A percentile compares a stretch with the other conserved stretches of the same genome.
Conservation (phyloP, 2,329 filamentous ascomycete species). For the Zymoseptoria ardabiliae region DNA sequence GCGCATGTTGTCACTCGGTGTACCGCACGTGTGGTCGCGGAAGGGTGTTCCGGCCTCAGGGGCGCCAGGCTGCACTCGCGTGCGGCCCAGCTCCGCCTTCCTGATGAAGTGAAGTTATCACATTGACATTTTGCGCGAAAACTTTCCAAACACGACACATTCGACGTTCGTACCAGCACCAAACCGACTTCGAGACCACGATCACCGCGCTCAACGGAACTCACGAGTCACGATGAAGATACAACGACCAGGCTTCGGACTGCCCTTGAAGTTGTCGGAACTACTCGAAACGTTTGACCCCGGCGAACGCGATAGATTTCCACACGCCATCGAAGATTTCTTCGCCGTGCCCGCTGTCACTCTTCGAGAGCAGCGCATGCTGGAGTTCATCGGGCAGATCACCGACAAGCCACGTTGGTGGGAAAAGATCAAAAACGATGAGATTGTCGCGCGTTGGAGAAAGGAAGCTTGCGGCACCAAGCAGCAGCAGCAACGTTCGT, state of each 20-base stretch:
- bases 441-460: constrained; percentile 23
- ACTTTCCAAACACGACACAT: too few relatives aligned
- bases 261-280: neutral
- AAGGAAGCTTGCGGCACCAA: constrained; percentile 14
- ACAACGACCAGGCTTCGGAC: constrained; percentile 1
- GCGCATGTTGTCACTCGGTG: too few relatives aligned
- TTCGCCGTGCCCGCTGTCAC: constrained; percentile 9
- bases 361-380: constrained; percentile 23
- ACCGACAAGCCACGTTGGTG: constrained; percentile 29
- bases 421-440: constrained; percentile 23
- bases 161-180: too few relatives aligned
- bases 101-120: too few relatives aligned
- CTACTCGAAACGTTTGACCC: neutral
- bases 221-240: too few relatives aligned
- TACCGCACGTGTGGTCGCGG: too few relatives aligned
- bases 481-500: constrained; percentile 9
- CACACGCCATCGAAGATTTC: constrained; percentile 19
- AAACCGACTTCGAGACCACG: too few relatives aligned
- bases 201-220: too few relatives aligned
- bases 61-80: too few relatives aligned
- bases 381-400: constrained; percentile 24
- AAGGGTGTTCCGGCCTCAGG: too few relatives aligned
- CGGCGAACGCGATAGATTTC: constrained; percentile 8
- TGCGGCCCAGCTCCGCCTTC: too few relatives aligned
- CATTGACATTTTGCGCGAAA: too few relatives aligned